phyloP scores from a whole-genome alignment of 352 stramenopile genomes.

The Phytopythium chamaehyphon region DNA sequence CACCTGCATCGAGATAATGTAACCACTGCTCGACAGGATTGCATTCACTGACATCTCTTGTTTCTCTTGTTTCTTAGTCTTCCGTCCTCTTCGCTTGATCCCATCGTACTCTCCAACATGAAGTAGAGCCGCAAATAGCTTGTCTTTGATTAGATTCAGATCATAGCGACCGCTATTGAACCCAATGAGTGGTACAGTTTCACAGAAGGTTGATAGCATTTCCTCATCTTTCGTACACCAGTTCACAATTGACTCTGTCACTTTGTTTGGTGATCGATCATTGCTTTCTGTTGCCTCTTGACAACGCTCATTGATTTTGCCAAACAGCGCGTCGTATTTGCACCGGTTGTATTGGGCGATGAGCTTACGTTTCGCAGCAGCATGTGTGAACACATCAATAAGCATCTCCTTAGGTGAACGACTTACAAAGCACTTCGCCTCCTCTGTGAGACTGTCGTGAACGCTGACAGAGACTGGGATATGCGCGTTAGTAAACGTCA shows the following conservation, averaged over 20 bases:
- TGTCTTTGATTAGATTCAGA: slow-evolving; percentile 29
- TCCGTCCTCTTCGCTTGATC: slow-evolving; percentile 25
- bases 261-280: too few relatives aligned
- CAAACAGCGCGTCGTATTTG: background rate
- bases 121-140: slow-evolving; percentile 16
- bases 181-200: slow-evolving; percentile 9
- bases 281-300: too few relatives aligned
- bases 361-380: background rate
- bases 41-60: too few relatives aligned
- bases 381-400: slow-evolving; percentile 4
- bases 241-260: too few relatives aligned
- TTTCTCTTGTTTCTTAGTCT: too few relatives aligned
- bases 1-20: slow-evolving; percentile 22
- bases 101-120: slow-evolving; percentile 14
- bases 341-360: background rate
- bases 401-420: background rate
- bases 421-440: slow-evolving; percentile 5
- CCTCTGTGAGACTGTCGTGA: background rate
- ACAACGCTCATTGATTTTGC: background rate
- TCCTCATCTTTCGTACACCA: background rate
- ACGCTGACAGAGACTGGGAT: slow-evolving; percentile 4
- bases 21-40: too few relatives aligned
- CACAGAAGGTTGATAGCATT: background rate
- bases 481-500: slow-evolving; percentile 3
- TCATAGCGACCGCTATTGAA: slow-evolving; percentile 24